Evolutionary conservation across 345 rosid genomes (phyloP).

Genomic region (Aethionema arabicum): DNA sequence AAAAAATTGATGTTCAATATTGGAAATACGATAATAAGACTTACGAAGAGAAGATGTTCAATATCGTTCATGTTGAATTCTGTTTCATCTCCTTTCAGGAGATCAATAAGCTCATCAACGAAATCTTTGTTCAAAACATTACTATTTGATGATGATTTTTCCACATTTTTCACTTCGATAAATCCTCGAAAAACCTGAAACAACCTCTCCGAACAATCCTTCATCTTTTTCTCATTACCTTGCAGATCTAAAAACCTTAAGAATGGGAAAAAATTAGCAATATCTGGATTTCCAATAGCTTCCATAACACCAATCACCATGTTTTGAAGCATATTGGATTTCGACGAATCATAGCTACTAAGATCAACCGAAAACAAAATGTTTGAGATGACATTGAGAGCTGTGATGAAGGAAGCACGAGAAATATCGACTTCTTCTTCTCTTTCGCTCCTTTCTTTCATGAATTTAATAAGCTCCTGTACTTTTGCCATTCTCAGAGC

Average conservation of each 20-base stretch:
- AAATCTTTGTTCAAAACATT: not conserved
- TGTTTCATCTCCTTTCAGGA: not conserved
- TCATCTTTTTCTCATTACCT: conserved; percentile 11
- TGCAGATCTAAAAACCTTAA: not conserved
- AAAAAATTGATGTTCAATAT: too few species aligned
- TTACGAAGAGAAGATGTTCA: not conserved
- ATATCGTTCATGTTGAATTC: not conserved
- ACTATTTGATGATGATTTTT: not conserved
- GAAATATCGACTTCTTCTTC: too few species aligned
- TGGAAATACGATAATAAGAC: not conserved
- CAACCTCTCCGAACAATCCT: not conserved
- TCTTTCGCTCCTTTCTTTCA: too few species aligned
- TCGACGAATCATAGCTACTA: too few species aligned
- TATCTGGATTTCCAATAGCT: not conserved
- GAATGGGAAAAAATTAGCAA: not conserved
- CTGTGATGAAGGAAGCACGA: too few species aligned
- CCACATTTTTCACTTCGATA: conserved; percentile 14
- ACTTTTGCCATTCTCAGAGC: too few species aligned
- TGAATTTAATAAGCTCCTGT: too few species aligned
- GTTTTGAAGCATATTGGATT: not conserved
- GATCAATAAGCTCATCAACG: not conserved
- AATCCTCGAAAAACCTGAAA: conserved; percentile 1
- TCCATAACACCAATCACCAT: not conserved
- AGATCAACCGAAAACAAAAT: too few species aligned
- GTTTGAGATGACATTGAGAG: too few species aligned